phyloP scores from a whole-genome alignment of 805 yeast genomes.

The Aciculoconidium aculeatum region DNA sequence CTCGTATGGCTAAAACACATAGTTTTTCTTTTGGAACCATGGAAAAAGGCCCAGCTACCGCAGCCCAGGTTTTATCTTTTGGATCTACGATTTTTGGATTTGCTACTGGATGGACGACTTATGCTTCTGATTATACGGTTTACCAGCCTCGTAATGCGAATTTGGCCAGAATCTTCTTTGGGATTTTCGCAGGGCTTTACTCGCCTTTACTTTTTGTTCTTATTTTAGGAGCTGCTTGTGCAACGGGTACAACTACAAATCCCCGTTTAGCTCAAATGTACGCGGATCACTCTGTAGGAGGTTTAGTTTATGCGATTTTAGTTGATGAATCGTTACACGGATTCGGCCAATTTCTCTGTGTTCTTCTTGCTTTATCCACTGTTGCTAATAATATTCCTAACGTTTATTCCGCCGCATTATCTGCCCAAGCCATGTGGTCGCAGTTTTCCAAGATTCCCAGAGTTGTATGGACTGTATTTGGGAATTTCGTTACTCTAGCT shows the following conservation, averaged over 20 bases:
- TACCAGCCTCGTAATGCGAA: slow-evolving; percentile 70
- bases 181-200: slow-evolving; percentile 58
- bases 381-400: slow-evolving; percentile 91
- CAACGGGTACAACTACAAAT: slow-evolving; percentile 52
- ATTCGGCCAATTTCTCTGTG: slow-evolving; percentile 87
- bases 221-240: slow-evolving; percentile 83
- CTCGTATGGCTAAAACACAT: slow-evolving; percentile 62
- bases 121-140: slow-evolving; percentile 87
- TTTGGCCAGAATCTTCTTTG: slow-evolving; percentile 53
- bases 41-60: slow-evolving; percentile 56
- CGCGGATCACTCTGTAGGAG: slow-evolving; percentile 60
- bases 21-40: slow-evolving; percentile 41
- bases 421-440: slow-evolving; percentile 82
- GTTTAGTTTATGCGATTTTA: slow-evolving; percentile 71
- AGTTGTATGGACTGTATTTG: slow-evolving; percentile 72
- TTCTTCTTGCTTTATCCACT: slow-evolving; percentile 76
- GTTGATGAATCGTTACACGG: slow-evolving; percentile 79
- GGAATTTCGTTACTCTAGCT: slow-evolving; percentile 73
- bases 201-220: slow-evolving; percentile 67
- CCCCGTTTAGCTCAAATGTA: slow-evolving; percentile 46
- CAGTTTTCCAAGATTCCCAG: slow-evolving; percentile 73
- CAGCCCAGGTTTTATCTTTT: slow-evolving; percentile 71
- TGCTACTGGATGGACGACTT: slow-evolving; percentile 93
- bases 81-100: slow-evolving; percentile 84
- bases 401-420: slow-evolving; percentile 84